These are phyloP conservation scores for Piper longum DNA, from an alignment of 164 flowering plant species.

Conservation along the genomic window DNA sequence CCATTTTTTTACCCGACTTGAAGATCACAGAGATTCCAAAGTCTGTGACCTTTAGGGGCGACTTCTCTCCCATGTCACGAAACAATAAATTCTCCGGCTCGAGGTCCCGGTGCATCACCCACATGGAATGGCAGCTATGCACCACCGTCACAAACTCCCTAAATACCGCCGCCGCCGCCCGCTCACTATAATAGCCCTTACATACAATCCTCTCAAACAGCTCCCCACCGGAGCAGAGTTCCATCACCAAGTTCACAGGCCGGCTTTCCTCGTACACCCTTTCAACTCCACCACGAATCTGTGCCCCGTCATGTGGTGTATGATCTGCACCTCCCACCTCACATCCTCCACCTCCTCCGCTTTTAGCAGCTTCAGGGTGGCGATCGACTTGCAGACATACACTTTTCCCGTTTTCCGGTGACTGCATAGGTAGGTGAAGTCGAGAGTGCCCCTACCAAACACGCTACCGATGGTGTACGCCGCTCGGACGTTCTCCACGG, in stretches of 20 bases:
- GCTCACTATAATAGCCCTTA: constrained; percentile 76
- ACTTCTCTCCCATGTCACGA: constrained; percentile 35
- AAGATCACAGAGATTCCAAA: constrained; percentile 77
- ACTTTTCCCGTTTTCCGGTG: constrained; percentile 21
- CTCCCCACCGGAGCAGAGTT: constrained; percentile 74
- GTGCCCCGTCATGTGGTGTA: background rate
- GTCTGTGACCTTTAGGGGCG: constrained; percentile 76
- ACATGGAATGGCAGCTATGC: constrained; percentile 68
- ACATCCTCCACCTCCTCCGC: constrained; percentile 71
- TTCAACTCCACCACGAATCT: background rate
- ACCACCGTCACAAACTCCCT: constrained; percentile 71
- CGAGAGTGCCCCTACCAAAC: background rate
- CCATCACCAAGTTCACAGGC: background rate
- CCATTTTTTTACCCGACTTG: constrained; percentile 32
- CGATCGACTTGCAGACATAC: constrained; percentile 79
- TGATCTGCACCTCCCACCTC: constrained; percentile 37
- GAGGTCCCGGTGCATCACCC: constrained; percentile 78
- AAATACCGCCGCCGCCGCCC: constrained; percentile 59
- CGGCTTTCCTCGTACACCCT: background rate
- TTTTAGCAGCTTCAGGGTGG: constrained; percentile 46
- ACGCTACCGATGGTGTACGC: background rate
- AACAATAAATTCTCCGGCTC: constrained; percentile 86
- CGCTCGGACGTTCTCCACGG: background rate
- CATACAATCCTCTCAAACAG: constrained; percentile 76
- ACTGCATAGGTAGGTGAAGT: background rate